Conservation (phyloP, 1,284 basidiomycete species). For the Rhodotorula mucilaginosa region DNA sequence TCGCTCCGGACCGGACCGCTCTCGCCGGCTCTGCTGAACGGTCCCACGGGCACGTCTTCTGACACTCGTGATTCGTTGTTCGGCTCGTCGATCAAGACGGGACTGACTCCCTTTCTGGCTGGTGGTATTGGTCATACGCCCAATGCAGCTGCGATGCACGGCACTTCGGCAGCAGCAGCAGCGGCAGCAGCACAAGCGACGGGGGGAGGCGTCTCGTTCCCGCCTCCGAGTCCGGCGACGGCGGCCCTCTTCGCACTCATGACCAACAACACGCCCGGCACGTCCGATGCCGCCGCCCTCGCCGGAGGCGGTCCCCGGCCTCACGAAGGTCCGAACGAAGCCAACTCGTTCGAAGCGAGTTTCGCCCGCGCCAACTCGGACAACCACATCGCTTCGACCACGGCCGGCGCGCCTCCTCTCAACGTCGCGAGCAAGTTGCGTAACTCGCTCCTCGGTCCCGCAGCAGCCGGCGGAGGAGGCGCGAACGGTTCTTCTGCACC, state of each 20-base stretch:
- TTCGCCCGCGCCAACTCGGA: slow-evolving; percentile 34
- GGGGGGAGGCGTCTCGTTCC: slow-evolving; percentile 66
- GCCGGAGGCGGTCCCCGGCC: slow-evolving; percentile 32
- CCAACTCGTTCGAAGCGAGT: slow-evolving; percentile 42
- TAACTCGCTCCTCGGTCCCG: slow-evolving; percentile 6
- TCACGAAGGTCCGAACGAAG: slow-evolving; percentile 40
- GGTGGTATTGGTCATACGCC: no score
- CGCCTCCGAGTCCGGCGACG: slow-evolving; percentile 83
- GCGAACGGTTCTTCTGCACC: slow-evolving; percentile 3
- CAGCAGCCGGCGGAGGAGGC: not conserved
- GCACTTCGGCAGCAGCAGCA: slow-evolving; percentile 61
- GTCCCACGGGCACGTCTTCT: slow-evolving; percentile 60
- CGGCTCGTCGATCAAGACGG: slow-evolving; percentile 57
- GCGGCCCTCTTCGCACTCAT: slow-evolving; percentile 90
- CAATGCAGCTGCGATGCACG: slow-evolving; percentile 47
- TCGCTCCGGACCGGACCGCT: slow-evolving; percentile 87
- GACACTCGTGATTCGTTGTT: slow-evolving; percentile 52
- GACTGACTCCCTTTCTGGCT: slow-evolving; percentile 38
- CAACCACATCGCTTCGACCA: slow-evolving; percentile 2
- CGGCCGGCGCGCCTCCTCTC: not conserved
- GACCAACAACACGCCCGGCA: slow-evolving; percentile 63
- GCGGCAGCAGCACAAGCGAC: not conserved
- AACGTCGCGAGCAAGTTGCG: slow-evolving; percentile 6
- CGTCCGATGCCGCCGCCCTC: slow-evolving; percentile 21
- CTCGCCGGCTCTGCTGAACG: slow-evolving; percentile 90